These are phyloP conservation scores for Candida incommunis DNA, from an alignment of 805 yeast genomes.

Conservation along the genomic window DNA sequence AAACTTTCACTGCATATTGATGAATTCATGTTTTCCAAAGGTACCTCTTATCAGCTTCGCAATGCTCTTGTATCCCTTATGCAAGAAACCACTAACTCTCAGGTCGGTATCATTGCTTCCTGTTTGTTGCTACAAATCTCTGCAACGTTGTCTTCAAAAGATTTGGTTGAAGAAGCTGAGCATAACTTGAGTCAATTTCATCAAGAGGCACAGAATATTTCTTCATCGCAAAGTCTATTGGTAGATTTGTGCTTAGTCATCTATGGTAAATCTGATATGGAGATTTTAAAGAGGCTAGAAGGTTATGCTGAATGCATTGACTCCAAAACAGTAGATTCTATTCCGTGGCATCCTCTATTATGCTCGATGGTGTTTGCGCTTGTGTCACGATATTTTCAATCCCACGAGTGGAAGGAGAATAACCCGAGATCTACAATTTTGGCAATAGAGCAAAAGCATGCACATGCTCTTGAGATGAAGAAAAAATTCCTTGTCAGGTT, in stretches of 20 bases:
- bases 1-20: background rate
- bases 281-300: background rate
- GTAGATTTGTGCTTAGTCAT: background rate
- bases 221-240: background rate
- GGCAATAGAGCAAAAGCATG: background rate
- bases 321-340: too few species aligned
- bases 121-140: background rate
- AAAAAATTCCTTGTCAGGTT: background rate
- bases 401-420: slow-evolving; percentile 1
- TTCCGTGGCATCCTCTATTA: background rate
- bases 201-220: too few species aligned
- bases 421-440: background rate
- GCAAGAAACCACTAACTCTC: background rate
- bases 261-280: background rate
- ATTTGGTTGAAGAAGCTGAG: background rate
- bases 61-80: background rate
- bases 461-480: background rate
- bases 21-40: background rate
- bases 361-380: background rate
- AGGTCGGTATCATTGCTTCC: background rate
- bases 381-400: background rate
- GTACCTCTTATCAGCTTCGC: background rate
- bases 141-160: background rate
- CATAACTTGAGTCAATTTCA: background rate
- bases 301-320: background rate